Evolutionary conservation across 345 rosid species (phyloP).

Genomic region (Sonneratia caseolaris): DNA sequence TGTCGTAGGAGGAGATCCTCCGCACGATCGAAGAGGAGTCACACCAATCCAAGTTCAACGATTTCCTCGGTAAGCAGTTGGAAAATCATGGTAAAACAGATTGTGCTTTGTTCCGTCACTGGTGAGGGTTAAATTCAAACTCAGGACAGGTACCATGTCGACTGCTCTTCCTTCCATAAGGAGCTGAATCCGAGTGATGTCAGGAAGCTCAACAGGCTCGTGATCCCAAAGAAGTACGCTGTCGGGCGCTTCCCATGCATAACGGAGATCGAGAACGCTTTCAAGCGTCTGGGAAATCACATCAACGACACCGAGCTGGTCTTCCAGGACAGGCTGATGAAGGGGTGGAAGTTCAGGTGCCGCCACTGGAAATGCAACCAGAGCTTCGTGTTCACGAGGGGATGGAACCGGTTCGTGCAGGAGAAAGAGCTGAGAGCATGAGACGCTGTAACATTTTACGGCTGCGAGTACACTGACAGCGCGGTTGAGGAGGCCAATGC

Average conservation of each 20-base stretch:
- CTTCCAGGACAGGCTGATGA: constrained; percentile 61
- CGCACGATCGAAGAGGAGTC: constrained; percentile 55
- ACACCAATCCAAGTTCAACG: constrained; percentile 39
- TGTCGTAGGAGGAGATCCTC: constrained; percentile 30
- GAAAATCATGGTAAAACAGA: constrained; percentile 6
- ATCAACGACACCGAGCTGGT: constrained; percentile 33
- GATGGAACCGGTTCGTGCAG: constrained; percentile 71
- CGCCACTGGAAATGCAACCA: constrained; percentile 91
- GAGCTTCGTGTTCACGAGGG: constrained; percentile 81
- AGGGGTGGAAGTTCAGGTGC: constrained; percentile 66
- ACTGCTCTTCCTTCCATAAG: constrained; percentile 59
- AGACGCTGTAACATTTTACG: constrained; percentile 39
- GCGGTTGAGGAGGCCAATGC: not conserved
- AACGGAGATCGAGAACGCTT: constrained; percentile 8
- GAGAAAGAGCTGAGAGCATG: constrained; percentile 51
- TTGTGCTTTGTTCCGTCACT: constrained; percentile 1
- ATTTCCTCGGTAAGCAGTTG: constrained; percentile 20
- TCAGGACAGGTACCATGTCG: constrained; percentile 17
- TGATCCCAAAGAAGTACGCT: constrained; percentile 71
- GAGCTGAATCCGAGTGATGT: constrained; percentile 85
- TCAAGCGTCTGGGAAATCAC: not conserved
- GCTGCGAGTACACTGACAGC: constrained; percentile 13
- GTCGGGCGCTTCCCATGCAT: constrained; percentile 42
- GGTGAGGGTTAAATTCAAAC: constrained; percentile 10
- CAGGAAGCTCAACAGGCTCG: constrained; percentile 83